Evolutionary conservation across 208 protist species (phyloP), one percentile per base, ranked within the genome.

Genomic region (Trypanosoma rangeli): DNA sequence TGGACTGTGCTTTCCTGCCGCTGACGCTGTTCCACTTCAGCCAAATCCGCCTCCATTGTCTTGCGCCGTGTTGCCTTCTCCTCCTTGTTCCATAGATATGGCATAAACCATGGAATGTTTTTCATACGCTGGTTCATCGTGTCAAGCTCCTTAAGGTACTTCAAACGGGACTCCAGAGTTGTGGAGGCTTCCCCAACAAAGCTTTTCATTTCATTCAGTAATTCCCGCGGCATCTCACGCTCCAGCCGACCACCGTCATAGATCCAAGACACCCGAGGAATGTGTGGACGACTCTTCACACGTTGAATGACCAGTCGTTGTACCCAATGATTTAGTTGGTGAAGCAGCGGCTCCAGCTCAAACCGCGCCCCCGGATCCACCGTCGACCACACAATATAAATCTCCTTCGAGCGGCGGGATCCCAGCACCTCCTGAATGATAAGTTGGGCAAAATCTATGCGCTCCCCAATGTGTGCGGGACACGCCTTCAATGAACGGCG

Each of bases 361-460:
- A 93, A 95, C 50, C 92, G 87, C 15, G 89, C 86, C 0, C 69
- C 84, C 0, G 86, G 85, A 73, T 97, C 85, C n/a, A 97, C 88
- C 3, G 92, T 97, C 26, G 78, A 82, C 90, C 92, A 97, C 10
- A 97, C 89, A 81, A 97, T 92, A 73, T 97, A 97, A 64, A 97
- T 76, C 67, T 89, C 62, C 76, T 85, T 90, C n/a, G 88, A 94
- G 13, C 90, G 85, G 3, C 89, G 85, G 29, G 92, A 94, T 13
- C 80, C 87, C 16, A 97, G 33, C 16, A 95, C 89, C 68, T 94
- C 87, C 57, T 95, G 84, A 63, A 97, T 90, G 48, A 94, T 92
- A 16, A 97, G 79, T 80, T 97, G 88, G 26, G 87, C 84, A 84
- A 97, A 97, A 80, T 97, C 90, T 16, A 97, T 93, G 64, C 81